Evolutionary conservation across 1,284 basidiomycete genomes (phyloP), one percentile per base, ranked within the genome.

Genomic region (Amylostereum areolatum): DNA sequence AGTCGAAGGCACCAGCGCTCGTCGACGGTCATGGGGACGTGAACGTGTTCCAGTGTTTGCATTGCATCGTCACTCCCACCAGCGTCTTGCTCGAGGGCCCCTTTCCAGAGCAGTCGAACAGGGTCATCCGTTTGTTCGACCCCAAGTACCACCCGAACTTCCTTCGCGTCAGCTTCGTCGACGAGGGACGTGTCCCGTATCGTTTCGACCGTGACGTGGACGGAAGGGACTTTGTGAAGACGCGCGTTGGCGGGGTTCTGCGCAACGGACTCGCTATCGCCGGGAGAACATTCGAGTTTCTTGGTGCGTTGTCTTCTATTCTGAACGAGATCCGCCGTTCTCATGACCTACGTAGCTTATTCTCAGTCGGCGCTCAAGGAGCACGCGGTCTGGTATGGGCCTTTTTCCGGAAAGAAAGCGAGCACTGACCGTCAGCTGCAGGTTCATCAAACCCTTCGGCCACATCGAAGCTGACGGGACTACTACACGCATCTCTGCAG

Each of bases 101-200:
- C 2, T 75, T 74, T 52, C 73, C 72, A 2, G 83, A 87, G 55
- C 76, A 79, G 27, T 81, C 81, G 0, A 89, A 88, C 56, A 68
- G 83, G 9, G 75, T 88, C 28, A 73, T 84, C 47, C 72, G 80
- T 18, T 60, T 57, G n/a, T 81, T 77, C 54, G 59, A 65, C 12
- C 41, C n/a, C 1, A 60, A 69, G 32, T 60, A 80, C 49, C 74
- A 78, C 35, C 70, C 77, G 43, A 71, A 66, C 32, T 88, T 88
- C 60, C 56, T 89, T 6, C 79, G 84, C 9, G 83, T 88, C 44
- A 73, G 69, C 46, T 85, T 85, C 60, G 65, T 69, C 24, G 81
- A 85, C 41, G 83, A 87, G 58, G 74, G 70, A 18, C 57, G 68
- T 3, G 59, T 77, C 1, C 69, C 72, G 36, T 72, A 71, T 56